Base-by-base conservation (phyloP, 2,329 filamentous ascomycete species). In the Botrytis deweyae region DNA sequence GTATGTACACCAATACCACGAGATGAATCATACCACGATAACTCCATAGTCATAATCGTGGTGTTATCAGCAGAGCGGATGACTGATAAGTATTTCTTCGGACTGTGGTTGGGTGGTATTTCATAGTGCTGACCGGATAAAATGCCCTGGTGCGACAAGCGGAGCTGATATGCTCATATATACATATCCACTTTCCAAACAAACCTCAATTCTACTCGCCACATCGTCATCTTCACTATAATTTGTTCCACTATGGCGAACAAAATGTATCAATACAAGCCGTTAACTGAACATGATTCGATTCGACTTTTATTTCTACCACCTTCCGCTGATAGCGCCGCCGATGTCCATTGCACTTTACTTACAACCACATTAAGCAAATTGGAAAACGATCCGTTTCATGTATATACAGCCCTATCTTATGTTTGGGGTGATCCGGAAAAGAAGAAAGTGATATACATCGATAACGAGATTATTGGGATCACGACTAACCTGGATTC, bases 11-110 rank as follows among this genome's bases (percentile, higher is more conserved):
- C 44, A 25, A 25, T 25, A 52, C 4, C 22, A 14, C 10, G 0
- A 52, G 0, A 25, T 52, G 10, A 52, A 25, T 1, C 22, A 52
- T 25, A 52, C 22, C 9, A 52, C 5, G 8, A 14, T 0, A 25
- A 5, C 2, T 25, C 0, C 22, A 52, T 1, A 12, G 46, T 12
- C 22, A 12, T 4, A 4, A 25, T 0, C 9, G 9, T 5, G 7
- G 22, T 4, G 0, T 12, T 52, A 25, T 52, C 46, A 52, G 10
- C 46, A 25, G 12, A 1, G 16, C 16, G 49, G 25, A n/a, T n/a
- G 25, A 55, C 12, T 55, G 49, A n/a, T n/a, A 29, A 16, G 12
- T 7, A n/a, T 55, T 55, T 55, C 49, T n/a, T 55, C 25, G 14
- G 25, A 55, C 25, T 55, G 25, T 55, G 25, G 14, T n/a, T n/a